Base-by-base conservation (phyloP, 768 basidiomycete species). In the Sistotremastrum niveocremeum region DNA sequence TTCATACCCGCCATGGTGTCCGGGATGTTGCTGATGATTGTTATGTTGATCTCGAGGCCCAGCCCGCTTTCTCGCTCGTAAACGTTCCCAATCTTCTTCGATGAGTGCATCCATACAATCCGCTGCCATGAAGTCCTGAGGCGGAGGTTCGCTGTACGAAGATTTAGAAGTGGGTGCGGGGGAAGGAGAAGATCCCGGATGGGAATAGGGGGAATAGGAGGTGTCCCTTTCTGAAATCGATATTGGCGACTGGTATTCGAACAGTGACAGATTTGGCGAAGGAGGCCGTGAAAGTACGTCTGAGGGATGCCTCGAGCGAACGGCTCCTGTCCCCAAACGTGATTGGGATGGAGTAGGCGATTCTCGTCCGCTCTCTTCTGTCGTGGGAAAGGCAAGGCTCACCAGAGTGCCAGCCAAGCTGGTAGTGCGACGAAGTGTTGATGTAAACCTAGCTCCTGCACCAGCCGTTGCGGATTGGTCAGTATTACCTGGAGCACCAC, bases 21-120 rank as follows among this genome's bases (percentile, higher is more conserved):
- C 58, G 49, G 68, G 56, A 53, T 60, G 55, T 51, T 66, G 49
- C 46, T 67, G 57, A 54, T 67, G 65, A 39, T 67, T 4, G 60
- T 51, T 56, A 63, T 52, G 54, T 59, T 69, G 61, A 50, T 72
- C 64, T 34, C 74, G 64, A n/a, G 54, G 46, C 28, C 59, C 51
- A 1, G 64, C 53, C 36, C 68, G 69, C 51, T 84, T 67, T 28
- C 88, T 73, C 33, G 86, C 81, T 20, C 81, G 68, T 35, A 97
- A 57, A 4, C 94, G 76, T 49, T 94, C 88, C 84, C 94, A 87
- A 55, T 98, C 94, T 57, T 94, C 90, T 55, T 89, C 87, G 60
- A 90, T 85, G 31, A 98, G 66, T 0, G 84, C 84, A 51, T 88
- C 83, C 67, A 95, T 85, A 20, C 90, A 85, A 53, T 85, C 74